Percentiles rank a stretch among this genome's conserved stretches.
Evolutionary conservation across 306 rosid species (phyloP).

Genomic region (Styphnolobium japonicum): DNA sequence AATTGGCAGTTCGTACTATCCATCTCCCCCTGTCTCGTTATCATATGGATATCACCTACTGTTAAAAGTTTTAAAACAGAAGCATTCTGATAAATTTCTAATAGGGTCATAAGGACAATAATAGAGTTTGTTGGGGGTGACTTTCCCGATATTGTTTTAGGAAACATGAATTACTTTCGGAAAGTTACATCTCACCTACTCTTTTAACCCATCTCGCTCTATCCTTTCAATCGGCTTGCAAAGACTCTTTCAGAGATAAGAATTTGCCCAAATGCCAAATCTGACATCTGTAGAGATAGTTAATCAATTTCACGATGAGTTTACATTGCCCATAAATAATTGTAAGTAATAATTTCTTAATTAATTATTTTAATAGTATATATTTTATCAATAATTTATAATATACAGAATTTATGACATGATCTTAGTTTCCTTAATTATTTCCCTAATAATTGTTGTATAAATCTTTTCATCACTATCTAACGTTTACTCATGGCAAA

Average conservation of each 20-base stretch:
- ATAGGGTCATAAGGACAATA: background rate
- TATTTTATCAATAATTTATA: background rate
- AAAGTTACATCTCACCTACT: slow-evolving; percentile 33
- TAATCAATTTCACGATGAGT: no score
- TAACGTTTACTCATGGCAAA: background rate
- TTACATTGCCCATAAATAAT: no score
- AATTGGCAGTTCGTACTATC: background rate
- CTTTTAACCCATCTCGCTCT: background rate
- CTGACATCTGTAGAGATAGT: background rate
- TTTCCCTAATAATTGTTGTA: background rate
- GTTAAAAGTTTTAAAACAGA: background rate
- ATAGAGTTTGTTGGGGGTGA: slow-evolving; percentile 19
- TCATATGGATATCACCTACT: background rate
- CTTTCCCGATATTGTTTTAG: background rate
- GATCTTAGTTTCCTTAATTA: background rate
- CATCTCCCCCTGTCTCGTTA: background rate
- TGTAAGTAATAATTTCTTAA: background rate
- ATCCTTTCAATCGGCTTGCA: no score
- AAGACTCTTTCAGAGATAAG: no score
- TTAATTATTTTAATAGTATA: background rate
- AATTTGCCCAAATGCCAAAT: no score
- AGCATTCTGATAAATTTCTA: background rate
- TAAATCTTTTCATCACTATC: no score
- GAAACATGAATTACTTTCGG: slow-evolving; percentile 10
- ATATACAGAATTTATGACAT: background rate